Evolutionary conservation across 306 rosid genomes (phyloP).

Genomic region (Heteromeles arbutifolia): DNA sequence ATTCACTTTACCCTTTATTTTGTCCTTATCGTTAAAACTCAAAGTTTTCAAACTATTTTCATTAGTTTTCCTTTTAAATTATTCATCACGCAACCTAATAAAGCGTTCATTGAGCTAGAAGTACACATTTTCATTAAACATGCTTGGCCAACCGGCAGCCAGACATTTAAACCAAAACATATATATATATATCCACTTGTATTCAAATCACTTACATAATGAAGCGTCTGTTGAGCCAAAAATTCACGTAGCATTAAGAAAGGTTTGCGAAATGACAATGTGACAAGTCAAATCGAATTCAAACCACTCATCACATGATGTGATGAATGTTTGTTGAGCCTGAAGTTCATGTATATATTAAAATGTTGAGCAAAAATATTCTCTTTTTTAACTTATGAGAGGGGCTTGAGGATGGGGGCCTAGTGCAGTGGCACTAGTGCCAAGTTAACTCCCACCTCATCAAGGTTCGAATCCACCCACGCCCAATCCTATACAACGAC

Average conservation of each 20-base stretch:
- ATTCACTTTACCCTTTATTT: too few species aligned
- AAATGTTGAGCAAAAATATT: too few species aligned
- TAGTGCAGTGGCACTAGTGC: too few species aligned
- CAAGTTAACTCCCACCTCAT: too few species aligned
- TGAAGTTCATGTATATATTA: background rate
- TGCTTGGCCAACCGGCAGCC: background rate
- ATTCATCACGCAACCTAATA: background rate
- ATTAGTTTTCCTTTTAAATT: too few species aligned
- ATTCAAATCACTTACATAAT: background rate
- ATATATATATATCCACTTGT: background rate
- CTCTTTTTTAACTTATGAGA: background rate
- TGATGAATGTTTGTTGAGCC: background rate
- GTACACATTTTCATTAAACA: background rate
- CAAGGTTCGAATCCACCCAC: too few species aligned
- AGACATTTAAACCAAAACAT: too few species aligned
- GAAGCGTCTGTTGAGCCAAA: background rate
- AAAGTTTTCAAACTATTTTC: too few species aligned
- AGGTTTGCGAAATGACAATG: background rate
- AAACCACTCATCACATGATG: too few species aligned
- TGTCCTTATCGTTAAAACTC: rapidly evolving
- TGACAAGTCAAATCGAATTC: too few species aligned
- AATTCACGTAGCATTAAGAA: background rate
- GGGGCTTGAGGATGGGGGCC: background rate
- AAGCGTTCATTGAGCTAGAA: too few species aligned
- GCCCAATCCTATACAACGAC: too few species aligned